Evolutionary conservation across 2,329 filamentous ascomycete genomes (phyloP), one percentile per base, ranked within the genome.

Genomic region (Huntiella savannae): DNA sequence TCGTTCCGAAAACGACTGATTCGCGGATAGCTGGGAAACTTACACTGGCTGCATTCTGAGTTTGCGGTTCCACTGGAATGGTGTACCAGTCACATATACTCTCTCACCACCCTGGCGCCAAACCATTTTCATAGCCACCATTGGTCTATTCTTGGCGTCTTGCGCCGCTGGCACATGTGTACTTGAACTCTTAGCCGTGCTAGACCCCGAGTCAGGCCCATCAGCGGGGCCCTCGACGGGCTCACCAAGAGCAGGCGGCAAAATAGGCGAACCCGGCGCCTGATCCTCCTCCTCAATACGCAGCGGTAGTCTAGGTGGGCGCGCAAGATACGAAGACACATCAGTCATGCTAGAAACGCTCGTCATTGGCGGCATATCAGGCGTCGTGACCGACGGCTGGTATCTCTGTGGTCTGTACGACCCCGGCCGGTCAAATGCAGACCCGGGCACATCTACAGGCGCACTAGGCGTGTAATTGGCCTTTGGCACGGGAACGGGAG

Each of bases 61-160:
- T 64, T 96, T 96, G 60, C 82, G 80, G 63, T 92, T 86, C 91
- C 91, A 98, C 60, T 88, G 83, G 55, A 93, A 92, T 58, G 96
- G 95, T 15, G 91, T 96, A 53, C 88, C 88, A 1, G 91, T 98
- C 40, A 98, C 86, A 60, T 94, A 98, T 52, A 96, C 77, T 62
- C 87, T 92, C 49, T 93, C 82, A 49, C 83, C 87, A 45, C 77
- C 76, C 6, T 75, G 73, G 53, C 73, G 73, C 91, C 91, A 98
- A 62, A 92, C 82, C 49, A 98, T 76, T 49, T 73, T 67, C 1
- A 84, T 93, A 2, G 85, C 83, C 37, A 96, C 82, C 5, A 82
- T 82, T 35, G 82, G 80, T 51, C 79, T 73, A 13, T 76, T 77
- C 61, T 79, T 81, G 7, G 5, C 8, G 55, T 83, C 79, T 33